These are phyloP conservation scores for Pythium phragmitis DNA, from an alignment of 352 stramenopile species.

Conservation along the genomic window DNA sequence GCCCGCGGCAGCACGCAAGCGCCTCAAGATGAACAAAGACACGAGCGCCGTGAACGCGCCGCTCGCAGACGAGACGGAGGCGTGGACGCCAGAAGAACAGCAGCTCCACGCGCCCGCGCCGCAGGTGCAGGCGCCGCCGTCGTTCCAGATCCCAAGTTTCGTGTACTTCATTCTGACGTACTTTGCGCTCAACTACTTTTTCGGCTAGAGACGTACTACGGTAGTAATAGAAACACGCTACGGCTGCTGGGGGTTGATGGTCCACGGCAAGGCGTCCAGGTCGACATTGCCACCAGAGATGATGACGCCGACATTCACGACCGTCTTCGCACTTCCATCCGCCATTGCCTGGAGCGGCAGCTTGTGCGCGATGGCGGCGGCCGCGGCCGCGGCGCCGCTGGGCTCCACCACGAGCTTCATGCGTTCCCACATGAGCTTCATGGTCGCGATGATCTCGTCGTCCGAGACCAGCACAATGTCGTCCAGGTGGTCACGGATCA, in stretches of 20 bases:
- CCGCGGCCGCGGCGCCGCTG: conserved; percentile 38
- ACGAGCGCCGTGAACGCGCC: conserved; percentile 18
- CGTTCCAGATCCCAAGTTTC: conserved; percentile 58
- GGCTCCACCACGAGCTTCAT: conserved; percentile 89
- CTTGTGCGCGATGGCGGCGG: conserved; percentile 3
- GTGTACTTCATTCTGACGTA: conserved; percentile 73
- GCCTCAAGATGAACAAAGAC: conserved; percentile 71
- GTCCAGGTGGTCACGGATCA: conserved; percentile 87
- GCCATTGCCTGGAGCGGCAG: neutral
- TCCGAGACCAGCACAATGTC: conserved; percentile 85
- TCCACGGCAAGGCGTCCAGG: conserved; percentile 59
- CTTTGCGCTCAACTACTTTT: conserved; percentile 70
- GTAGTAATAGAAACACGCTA: neutral
- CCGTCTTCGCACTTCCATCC: neutral
- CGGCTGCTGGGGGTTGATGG: neutral
- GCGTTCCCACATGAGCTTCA: conserved; percentile 88
- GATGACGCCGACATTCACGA: conserved; percentile 57
- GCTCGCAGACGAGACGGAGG: conserved; percentile 23
- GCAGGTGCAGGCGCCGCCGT: conserved; percentile 45
- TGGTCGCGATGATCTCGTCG: conserved; percentile 75
- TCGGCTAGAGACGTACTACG: conserved; percentile 30
- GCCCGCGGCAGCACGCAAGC: conserved; percentile 52
- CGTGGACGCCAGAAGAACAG: conserved; percentile 37
- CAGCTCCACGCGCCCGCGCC: conserved; percentile 45
- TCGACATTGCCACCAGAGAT: conserved; percentile 74